A percentile compares a stretch with the other conserved stretches of the same genome.
Conservation (phyloP, 1,139 yeast genomes). For the Pichia sp. region DNA sequence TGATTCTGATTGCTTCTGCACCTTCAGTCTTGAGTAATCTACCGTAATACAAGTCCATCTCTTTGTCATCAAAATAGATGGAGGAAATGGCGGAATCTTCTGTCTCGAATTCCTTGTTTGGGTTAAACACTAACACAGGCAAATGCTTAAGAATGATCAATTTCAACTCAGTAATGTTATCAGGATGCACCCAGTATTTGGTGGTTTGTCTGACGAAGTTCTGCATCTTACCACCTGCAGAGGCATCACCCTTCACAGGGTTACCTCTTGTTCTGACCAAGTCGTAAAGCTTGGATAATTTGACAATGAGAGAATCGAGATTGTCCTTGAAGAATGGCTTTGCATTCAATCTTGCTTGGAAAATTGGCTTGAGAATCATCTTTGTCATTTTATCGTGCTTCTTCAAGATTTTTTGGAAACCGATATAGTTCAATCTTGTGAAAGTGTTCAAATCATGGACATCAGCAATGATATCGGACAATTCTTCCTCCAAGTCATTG, state of each 20-base stretch:
- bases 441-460: slow-evolving; percentile 95
- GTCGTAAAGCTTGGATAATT: slow-evolving; percentile 83
- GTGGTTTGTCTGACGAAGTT: slow-evolving; percentile 98
- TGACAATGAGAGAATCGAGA: slow-evolving; percentile 82
- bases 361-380: slow-evolving; percentile 80
- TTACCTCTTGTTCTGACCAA: slow-evolving; percentile 92
- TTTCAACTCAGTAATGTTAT: slow-evolving; percentile 95
- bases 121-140: slow-evolving; percentile 93
- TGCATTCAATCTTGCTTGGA: slow-evolving; percentile 85
- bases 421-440: slow-evolving; percentile 87
- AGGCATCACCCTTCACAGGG: slow-evolving; percentile 86
- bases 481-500: slow-evolving; percentile 83
- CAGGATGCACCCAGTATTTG: slow-evolving; percentile 98
- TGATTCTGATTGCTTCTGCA: slow-evolving; percentile 94
- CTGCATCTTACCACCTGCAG: slow-evolving; percentile 97
- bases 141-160: slow-evolving; percentile 86
- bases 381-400: slow-evolving; percentile 88
- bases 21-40: slow-evolving; percentile 95
- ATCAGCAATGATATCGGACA: slow-evolving; percentile 91
- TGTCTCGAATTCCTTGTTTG: slow-evolving; percentile 89
- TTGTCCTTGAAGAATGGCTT: slow-evolving; percentile 95
- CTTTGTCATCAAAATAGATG: slow-evolving; percentile 84
- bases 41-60: slow-evolving; percentile 88
- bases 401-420: slow-evolving; percentile 91
- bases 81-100: slow-evolving; percentile 97